Conservation (phyloP, 192 early-diverging fungal genomes). For the Backusella liffmaniae region DNA sequence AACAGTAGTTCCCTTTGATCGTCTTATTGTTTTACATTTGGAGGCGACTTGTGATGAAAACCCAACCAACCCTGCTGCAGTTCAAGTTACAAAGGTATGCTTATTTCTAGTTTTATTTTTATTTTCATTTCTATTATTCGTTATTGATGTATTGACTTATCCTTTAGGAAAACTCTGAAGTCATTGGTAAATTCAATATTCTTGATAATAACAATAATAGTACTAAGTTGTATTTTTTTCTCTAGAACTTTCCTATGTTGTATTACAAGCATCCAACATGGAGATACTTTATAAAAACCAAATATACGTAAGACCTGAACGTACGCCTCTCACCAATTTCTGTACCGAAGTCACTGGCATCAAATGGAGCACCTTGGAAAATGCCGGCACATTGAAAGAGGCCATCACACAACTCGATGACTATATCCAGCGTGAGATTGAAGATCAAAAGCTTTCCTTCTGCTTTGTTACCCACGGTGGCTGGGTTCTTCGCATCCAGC, state of each 20-base stretch:
- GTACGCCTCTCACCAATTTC: constrained; percentile 54
- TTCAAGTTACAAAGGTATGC: constrained; percentile 54
- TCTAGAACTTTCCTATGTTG: constrained; percentile 52
- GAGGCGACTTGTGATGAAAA: constrained; percentile 77
- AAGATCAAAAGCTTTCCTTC: constrained; percentile 49
- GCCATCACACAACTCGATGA: constrained; percentile 53
- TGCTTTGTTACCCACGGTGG: constrained; percentile 75
- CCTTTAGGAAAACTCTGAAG: constrained; percentile 54
- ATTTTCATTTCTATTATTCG: background rate
- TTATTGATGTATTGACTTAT: background rate
- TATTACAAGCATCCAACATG: constrained; percentile 44
- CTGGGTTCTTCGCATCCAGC: constrained; percentile 67
- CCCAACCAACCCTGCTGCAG: constrained; percentile 50
- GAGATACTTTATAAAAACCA: constrained; percentile 45
- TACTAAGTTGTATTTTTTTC: background rate
- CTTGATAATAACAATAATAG: background rate
- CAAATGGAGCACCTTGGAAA: constrained; percentile 50
- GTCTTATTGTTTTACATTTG: constrained; percentile 62
- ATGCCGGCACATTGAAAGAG: constrained; percentile 49
- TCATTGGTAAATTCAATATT: constrained; percentile 35
- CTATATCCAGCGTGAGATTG: constrained; percentile 53
- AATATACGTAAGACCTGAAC: constrained; percentile 48
- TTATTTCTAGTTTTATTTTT: background rate
- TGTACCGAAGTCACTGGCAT: constrained; percentile 61
- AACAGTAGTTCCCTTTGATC: constrained; percentile 42